phyloP scores from a whole-genome alignment of 2,329 filamentous ascomycete genomes.

The Penicillium sp. region DNA sequence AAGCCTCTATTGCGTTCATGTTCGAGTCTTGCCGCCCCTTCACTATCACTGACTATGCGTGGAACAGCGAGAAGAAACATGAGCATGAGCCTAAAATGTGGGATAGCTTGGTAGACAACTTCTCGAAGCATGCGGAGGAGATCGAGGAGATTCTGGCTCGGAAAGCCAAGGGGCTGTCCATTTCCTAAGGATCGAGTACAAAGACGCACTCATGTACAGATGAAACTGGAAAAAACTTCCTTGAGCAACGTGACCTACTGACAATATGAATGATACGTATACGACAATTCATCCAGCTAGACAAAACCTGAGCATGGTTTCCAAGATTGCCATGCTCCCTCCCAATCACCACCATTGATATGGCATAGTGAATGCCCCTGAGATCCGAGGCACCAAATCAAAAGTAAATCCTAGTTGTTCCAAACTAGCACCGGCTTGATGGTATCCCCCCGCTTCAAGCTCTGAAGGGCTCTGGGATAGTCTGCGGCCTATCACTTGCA shows the following conservation, averaged over 20 bases:
- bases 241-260: too few relatives aligned
- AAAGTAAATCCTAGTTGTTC: not conserved
- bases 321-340: not conserved
- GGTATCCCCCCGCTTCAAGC: not conserved
- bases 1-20: constrained; percentile 39
- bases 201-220: not conserved
- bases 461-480: not conserved
- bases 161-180: constrained; percentile 22
- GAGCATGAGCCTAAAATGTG: constrained; percentile 56
- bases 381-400: not conserved
- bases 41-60: constrained; percentile 39
- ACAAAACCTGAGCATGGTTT: not conserved
- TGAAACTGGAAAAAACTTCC: not conserved
- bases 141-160: constrained; percentile 48
- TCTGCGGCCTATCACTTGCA: constrained; percentile 1
- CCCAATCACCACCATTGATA: not conserved
- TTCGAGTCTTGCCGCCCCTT: constrained; percentile 39
- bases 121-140: constrained; percentile 50
- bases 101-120: constrained; percentile 58
- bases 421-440: constrained; percentile 14
- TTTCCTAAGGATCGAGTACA: constrained; percentile 10
- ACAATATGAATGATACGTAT: too few relatives aligned
- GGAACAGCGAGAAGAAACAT: constrained; percentile 42
- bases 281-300: too few relatives aligned
- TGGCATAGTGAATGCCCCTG: too few relatives aligned